Evolutionary conservation across 1,139 yeast species (phyloP).

Genomic region (Candida sp.): DNA sequence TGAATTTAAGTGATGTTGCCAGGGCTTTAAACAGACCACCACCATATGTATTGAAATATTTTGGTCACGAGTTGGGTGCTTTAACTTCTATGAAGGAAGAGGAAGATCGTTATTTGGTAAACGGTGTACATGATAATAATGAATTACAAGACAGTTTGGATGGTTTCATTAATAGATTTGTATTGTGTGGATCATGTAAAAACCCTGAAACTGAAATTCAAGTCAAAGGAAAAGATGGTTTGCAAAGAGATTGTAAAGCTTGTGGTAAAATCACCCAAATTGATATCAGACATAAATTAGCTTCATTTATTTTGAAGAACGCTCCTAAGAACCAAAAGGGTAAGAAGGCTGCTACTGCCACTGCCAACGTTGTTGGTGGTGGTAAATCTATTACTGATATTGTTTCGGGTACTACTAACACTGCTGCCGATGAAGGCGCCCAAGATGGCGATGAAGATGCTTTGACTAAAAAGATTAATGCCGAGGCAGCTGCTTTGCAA

Average conservation of each 20-base stretch:
- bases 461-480: constrained; percentile 75
- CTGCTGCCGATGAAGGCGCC: constrained; percentile 31
- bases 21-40: constrained; percentile 94
- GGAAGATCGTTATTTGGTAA: constrained; percentile 85
- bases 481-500: constrained; percentile 74
- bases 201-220: constrained; percentile 97
- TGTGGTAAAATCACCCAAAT: constrained; percentile 89
- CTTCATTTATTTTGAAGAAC: constrained; percentile 84
- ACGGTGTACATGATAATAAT: constrained; percentile 90
- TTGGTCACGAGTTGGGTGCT: constrained; percentile 97
- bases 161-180: constrained; percentile 90
- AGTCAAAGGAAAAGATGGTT: constrained; percentile 70
- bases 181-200: constrained; percentile 90
- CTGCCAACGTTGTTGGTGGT: constrained; percentile 87
- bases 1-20: constrained; percentile 90
- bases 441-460: constrained; percentile 70
- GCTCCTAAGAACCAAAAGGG: constrained; percentile 73
- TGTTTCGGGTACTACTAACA: constrained; percentile 46
- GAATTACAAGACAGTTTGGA: constrained; percentile 93
- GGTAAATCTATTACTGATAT: constrained; percentile 78
- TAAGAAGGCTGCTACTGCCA: constrained; percentile 76
- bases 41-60: constrained; percentile 85
- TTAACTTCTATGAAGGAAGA: constrained; percentile 81
- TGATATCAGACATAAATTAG: constrained; percentile 84
- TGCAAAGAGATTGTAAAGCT: constrained; percentile 96